Conservation (phyloP, 768 basidiomycete genomes). For the Boletus edulis region DNA sequence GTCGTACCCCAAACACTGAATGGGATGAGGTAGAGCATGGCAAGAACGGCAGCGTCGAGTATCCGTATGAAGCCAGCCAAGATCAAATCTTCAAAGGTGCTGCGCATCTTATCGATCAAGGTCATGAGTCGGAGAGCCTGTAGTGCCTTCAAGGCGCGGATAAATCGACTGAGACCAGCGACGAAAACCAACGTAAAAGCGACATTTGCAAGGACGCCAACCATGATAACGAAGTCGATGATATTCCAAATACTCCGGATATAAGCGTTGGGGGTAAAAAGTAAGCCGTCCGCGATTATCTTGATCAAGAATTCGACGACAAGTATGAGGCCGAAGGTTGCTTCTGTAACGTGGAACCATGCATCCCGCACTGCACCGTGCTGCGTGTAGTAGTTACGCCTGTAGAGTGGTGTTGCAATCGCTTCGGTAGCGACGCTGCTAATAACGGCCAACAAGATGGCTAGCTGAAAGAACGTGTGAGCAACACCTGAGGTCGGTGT, state of each 20-base stretch:
- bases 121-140: constrained; percentile 89
- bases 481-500: constrained; percentile 58
- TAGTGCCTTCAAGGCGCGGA: constrained; percentile 83
- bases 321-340: constrained; percentile 65
- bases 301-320: constrained; percentile 87
- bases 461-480: constrained; percentile 70
- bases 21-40: constrained; percentile 88
- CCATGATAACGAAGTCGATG: constrained; percentile 83
- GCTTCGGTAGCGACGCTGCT: constrained; percentile 80
- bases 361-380: constrained; percentile 62
- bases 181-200: constrained; percentile 69
- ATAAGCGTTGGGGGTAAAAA: constrained; percentile 91
- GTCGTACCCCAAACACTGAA: constrained; percentile 94
- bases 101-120: constrained; percentile 80
- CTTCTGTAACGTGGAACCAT: constrained; percentile 89
- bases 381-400: constrained; percentile 61
- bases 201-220: constrained; percentile 72
- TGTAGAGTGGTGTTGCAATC: constrained; percentile 82
- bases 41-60: constrained; percentile 84
- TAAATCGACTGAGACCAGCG: constrained; percentile 77
- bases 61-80: constrained; percentile 84
- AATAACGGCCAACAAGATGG: constrained; percentile 73
- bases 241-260: constrained; percentile 90
- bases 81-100: constrained; percentile 83
- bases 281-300: constrained; percentile 86